phyloP scores from a whole-genome alignment of 768 basidiomycete species.

The Panaeolus papilionaceus region DNA sequence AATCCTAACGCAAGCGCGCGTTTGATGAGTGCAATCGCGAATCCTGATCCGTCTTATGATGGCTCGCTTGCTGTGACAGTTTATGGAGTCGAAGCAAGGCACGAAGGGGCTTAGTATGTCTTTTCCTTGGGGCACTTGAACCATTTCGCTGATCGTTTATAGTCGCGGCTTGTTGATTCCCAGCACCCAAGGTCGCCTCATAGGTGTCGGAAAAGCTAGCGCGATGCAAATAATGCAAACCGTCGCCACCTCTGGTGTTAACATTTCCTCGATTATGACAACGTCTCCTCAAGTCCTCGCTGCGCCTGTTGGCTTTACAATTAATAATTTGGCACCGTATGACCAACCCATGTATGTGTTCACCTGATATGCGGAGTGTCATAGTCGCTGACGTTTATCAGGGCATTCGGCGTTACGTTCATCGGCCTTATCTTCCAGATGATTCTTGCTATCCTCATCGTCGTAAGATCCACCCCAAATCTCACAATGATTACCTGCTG shows the following conservation, averaged over 20 bases:
- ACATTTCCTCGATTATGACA: slow-evolving; percentile 42
- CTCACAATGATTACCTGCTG: background rate
- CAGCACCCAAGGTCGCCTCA: slow-evolving; percentile 29
- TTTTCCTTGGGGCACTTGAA: background rate
- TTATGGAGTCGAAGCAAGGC: slow-evolving; percentile 55
- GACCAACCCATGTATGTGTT: slow-evolving; percentile 58
- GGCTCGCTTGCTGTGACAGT: slow-evolving; percentile 56
- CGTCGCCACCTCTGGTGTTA: slow-evolving; percentile 32
- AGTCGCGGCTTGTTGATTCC: slow-evolving; percentile 41
- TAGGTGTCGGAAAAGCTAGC: slow-evolving; percentile 21
- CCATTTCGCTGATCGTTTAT: background rate
- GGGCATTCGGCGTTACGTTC: slow-evolving; percentile 58
- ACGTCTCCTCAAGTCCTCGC: slow-evolving; percentile 56
- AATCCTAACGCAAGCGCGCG: slow-evolving; percentile 46
- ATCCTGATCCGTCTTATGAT: slow-evolving; percentile 51
- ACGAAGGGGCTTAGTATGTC: slow-evolving; percentile 65
- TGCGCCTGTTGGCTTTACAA: slow-evolving; percentile 52
- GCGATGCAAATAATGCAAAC: slow-evolving; percentile 36
- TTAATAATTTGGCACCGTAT: slow-evolving; percentile 61
- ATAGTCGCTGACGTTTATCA: slow-evolving; percentile 23
- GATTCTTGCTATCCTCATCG: slow-evolving; percentile 52
- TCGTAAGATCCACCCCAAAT: slow-evolving; percentile 32
- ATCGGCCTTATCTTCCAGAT: slow-evolving; percentile 61
- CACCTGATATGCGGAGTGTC: background rate
- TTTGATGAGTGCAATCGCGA: slow-evolving; percentile 42